Percentiles rank a stretch among this genome's conserved stretches.
phyloP scores from a whole-genome alignment of 371 early-diverging fungal genomes.

The Mortierella sp. region DNA sequence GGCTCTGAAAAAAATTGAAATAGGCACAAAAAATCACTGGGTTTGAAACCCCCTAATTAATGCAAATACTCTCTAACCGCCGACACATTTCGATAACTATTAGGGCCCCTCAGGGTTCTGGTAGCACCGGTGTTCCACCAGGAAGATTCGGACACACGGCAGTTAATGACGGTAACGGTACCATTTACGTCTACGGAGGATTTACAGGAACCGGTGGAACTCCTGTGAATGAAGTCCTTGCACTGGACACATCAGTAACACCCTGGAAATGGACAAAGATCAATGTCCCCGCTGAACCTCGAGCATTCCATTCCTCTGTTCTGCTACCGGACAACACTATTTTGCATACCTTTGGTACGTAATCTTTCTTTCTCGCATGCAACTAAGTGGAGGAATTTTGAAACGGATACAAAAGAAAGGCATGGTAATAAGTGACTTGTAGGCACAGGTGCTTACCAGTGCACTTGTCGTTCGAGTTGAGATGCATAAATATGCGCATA shows the following conservation, averaged over 20 bases:
- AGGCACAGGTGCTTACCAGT: not conserved
- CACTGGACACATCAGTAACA: conserved; percentile 9
- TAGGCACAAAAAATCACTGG: too few relatives aligned
- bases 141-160: conserved; percentile 36
- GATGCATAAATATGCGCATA: not conserved
- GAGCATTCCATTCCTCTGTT: conserved; percentile 43
- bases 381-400: not conserved
- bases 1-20: too few relatives aligned
- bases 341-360: conserved; percentile 37
- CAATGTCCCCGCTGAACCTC: conserved; percentile 19
- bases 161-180: conserved; percentile 8
- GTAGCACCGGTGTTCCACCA: not conserved
- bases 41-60: too few relatives aligned
- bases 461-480: not conserved
- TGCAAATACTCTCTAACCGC: too few relatives aligned
- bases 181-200: conserved; percentile 39
- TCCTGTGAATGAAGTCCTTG: conserved; percentile 15
- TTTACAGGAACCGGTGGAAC: not conserved
- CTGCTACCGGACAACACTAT: conserved; percentile 21
- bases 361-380: not conserved
- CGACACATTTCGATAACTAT: too few relatives aligned
- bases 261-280: conserved; percentile 27
- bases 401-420: too few relatives aligned
- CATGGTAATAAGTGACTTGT: too few relatives aligned
- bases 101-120: too few relatives aligned